A percentile compares a stretch with the other conserved stretches of the same genome.
These are phyloP conservation scores for Podila verticillata DNA, from an alignment of 192 early-diverging fungal species.

Conservation along the genomic window DNA sequence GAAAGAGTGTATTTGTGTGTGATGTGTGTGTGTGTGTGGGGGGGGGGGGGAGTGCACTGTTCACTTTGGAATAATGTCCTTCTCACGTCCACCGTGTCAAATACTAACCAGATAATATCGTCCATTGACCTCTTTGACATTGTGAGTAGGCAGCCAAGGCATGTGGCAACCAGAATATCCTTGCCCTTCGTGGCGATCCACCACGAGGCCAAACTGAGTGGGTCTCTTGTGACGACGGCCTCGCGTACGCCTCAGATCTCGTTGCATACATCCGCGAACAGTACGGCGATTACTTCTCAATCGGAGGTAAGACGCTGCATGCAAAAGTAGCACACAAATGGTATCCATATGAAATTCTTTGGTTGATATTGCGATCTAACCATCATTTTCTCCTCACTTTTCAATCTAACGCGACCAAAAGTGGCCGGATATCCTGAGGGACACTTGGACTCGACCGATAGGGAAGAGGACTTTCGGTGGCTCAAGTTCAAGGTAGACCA, in stretches of 20 bases:
- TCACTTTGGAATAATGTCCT: conserved; percentile 1
- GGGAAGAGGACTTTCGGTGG: conserved; percentile 79
- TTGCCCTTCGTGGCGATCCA: conserved; percentile 95
- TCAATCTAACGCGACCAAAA: no score
- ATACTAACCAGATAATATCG: background rate
- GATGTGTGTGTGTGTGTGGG: background rate
- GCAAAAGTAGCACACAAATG: no score
- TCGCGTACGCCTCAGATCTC: conserved; percentile 88
- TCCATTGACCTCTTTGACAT: conserved; percentile 2
- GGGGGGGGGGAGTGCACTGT: background rate
- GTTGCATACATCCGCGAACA: conserved; percentile 89
- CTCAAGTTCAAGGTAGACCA: conserved; percentile 92
- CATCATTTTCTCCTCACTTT: no score
- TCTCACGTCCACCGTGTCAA: background rate
- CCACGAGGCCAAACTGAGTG: conserved; percentile 85
- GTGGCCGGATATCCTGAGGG: conserved; percentile 98
- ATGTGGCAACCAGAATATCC: conserved; percentile 95
- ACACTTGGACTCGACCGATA: conserved; percentile 79
- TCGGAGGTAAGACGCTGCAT: conserved; percentile 62
- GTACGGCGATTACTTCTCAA: conserved; percentile 95
- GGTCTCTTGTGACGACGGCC: conserved; percentile 86
- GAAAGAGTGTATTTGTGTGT: background rate
- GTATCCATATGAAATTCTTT: no score
- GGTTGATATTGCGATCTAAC: no score
- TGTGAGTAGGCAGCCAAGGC: conserved; percentile 78